These are phyloP conservation scores for Plectosphaerella sp. DNA, from an alignment of 2,329 filamentous ascomycete species.

Conservation along the genomic window DNA sequence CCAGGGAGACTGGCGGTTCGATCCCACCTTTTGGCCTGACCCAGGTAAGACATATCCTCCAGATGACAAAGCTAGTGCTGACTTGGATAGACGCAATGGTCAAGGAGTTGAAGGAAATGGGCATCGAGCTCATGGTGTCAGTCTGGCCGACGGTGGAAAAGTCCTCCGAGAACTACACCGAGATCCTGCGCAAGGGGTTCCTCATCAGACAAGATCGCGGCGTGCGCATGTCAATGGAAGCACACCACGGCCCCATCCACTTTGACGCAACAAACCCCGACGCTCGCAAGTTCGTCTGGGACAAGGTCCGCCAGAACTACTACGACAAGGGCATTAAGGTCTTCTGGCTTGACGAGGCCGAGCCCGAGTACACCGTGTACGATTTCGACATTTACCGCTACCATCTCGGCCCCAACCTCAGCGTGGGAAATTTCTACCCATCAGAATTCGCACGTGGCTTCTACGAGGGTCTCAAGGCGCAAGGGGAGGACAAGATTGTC, in stretches of 20 bases:
- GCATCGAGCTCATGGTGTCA: constrained; percentile 63
- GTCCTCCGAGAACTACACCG: constrained; percentile 51
- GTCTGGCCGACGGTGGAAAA: constrained; percentile 65
- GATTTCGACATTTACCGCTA: constrained; percentile 66
- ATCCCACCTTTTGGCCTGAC: constrained; percentile 60
- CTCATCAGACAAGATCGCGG: constrained; percentile 58
- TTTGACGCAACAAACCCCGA: constrained; percentile 60
- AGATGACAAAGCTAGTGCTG: too few species aligned
- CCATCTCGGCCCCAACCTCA: constrained; percentile 27
- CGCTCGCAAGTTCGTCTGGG: constrained; percentile 56
- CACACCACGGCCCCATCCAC: constrained; percentile 52
- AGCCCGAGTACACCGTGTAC: constrained; percentile 59
- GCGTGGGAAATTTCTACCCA: constrained; percentile 55
- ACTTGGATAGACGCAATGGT: constrained; percentile 50
- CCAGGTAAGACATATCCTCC: constrained; percentile 23
- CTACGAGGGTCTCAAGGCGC: constrained; percentile 49
- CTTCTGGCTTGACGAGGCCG: constrained; percentile 67
- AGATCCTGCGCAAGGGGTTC: constrained; percentile 57
- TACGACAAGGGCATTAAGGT: constrained; percentile 54
- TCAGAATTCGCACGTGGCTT: constrained; percentile 53
- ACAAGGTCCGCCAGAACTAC: constrained; percentile 54
- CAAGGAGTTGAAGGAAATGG: constrained; percentile 49
- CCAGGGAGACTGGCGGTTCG: constrained; percentile 66
- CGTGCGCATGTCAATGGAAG: constrained; percentile 51
- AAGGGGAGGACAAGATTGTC: constrained; percentile 51